Percentiles rank a stretch among this genome's conserved stretches.
phyloP scores from a whole-genome alignment of 2,329 filamentous ascomycete genomes.

The Diaporthe citrichinensis region DNA sequence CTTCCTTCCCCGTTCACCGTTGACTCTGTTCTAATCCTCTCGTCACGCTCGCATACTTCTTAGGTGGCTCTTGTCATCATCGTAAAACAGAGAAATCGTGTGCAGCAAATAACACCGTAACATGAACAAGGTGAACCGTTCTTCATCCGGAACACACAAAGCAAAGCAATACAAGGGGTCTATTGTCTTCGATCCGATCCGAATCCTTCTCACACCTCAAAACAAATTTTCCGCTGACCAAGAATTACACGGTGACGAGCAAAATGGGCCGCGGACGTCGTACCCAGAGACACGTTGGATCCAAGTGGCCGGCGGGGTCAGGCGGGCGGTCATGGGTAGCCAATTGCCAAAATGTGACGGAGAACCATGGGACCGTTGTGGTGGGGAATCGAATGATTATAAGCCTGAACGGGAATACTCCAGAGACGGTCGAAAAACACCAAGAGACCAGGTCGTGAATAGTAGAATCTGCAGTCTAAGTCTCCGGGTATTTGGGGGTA shows the following conservation, averaged over 20 bases:
- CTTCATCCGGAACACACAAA: constrained; percentile 13
- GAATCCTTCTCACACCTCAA: not conserved
- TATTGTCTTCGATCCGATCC: constrained; percentile 4
- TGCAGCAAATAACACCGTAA: not conserved
- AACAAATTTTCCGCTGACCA: not conserved
- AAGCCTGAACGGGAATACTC: not conserved
- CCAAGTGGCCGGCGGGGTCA: not conserved
- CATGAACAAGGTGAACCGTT: not conserved
- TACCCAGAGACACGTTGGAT: not conserved
- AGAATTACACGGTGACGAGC: constrained; percentile 9
- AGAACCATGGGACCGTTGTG: not conserved
- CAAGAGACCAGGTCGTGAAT: constrained; percentile 29
- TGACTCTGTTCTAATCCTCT: constrained; percentile 7
- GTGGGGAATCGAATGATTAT: constrained; percentile 15
- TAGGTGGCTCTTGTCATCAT: constrained; percentile 17
- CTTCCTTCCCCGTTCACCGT: constrained; percentile 6
- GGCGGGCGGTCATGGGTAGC: not conserved
- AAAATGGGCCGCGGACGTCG: not conserved
- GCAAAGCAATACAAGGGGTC: constrained; percentile 11
- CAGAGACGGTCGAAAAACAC: constrained; percentile 11
- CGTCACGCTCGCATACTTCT: constrained; percentile 16
- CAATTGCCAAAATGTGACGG: not conserved
- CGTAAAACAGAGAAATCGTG: constrained; percentile 23
- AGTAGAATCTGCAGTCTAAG: constrained; percentile 37
- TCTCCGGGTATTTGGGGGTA: constrained; percentile 42